Evolutionary conservation across 805 yeast genomes (phyloP).

Genomic region (Suhomyces prunicola): DNA sequence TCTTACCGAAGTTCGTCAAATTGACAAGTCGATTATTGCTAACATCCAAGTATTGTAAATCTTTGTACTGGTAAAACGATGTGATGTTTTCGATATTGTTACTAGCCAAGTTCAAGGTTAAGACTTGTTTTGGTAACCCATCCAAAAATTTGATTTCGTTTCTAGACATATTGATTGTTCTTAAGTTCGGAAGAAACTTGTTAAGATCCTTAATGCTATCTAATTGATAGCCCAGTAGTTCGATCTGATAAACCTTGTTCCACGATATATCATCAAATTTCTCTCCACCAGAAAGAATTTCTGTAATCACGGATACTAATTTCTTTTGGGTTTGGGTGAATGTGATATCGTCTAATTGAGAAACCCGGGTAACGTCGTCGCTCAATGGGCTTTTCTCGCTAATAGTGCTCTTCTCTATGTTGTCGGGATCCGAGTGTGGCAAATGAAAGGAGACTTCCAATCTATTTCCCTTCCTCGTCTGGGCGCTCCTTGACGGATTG

Average conservation of each 20-base stretch:
- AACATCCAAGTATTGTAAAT: slow-evolving; percentile 43
- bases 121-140: slow-evolving; percentile 43
- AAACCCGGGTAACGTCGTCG: slow-evolving; percentile 39
- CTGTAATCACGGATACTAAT: slow-evolving; percentile 46
- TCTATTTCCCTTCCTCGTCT: slow-evolving; percentile 11
- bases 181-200: slow-evolving; percentile 43
- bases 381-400: slow-evolving; percentile 10
- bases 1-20: slow-evolving; percentile 33
- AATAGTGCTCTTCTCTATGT: neutral
- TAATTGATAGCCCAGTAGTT: slow-evolving; percentile 30
- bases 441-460: slow-evolving; percentile 42
- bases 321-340: slow-evolving; percentile 46
- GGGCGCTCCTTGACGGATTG: neutral
- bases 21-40: slow-evolving; percentile 34
- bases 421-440: slow-evolving; percentile 22
- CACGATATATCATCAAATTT: slow-evolving; percentile 38
- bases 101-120: slow-evolving; percentile 35
- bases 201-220: slow-evolving; percentile 43
- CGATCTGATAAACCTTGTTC: slow-evolving; percentile 39
- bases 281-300: slow-evolving; percentile 31
- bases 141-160: slow-evolving; percentile 42
- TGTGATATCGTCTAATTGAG: slow-evolving; percentile 43
- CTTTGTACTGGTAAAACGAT: slow-evolving; percentile 36
- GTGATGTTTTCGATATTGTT: slow-evolving; percentile 42
- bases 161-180: slow-evolving; percentile 37